Evolutionary conservation across 2,329 filamentous ascomycete species (phyloP).

Genomic region (Alternaria burnsii): DNA sequence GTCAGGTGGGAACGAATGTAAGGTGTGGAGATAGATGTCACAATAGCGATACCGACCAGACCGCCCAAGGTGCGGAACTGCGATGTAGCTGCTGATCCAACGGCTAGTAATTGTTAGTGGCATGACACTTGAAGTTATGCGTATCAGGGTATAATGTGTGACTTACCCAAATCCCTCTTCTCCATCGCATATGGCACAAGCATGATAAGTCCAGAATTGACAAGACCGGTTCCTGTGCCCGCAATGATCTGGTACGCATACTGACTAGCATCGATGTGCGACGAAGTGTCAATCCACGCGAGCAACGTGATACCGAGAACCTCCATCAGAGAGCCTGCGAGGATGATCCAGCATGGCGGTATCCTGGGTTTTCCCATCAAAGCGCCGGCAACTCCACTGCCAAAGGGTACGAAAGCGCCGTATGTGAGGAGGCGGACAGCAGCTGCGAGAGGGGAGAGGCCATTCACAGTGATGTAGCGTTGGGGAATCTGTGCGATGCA

Average conservation of each 20-base stretch:
- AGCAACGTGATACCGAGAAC: slow-evolving; percentile 18
- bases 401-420: slow-evolving; percentile 17
- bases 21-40: slow-evolving; percentile 15
- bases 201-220: slow-evolving; percentile 11
- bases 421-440: slow-evolving; percentile 24
- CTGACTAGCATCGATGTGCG: slow-evolving; percentile 7
- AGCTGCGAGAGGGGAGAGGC: slow-evolving; percentile 18
- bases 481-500: slow-evolving; percentile 28
- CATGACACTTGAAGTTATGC: no score
- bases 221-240: slow-evolving; percentile 20
- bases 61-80: slow-evolving; percentile 24
- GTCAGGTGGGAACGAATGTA: slow-evolving; percentile 13
- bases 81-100: slow-evolving; percentile 15
- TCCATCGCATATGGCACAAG: slow-evolving; percentile 21
- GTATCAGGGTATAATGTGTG: background rate
- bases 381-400: slow-evolving; percentile 12
- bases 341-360: slow-evolving; percentile 17
- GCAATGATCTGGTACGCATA: slow-evolving; percentile 26
- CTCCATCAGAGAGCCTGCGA: slow-evolving; percentile 11
- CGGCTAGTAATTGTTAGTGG: slow-evolving; percentile 6
- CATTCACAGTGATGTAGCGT: slow-evolving; percentile 23
- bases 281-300: background rate
- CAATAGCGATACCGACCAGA: slow-evolving; percentile 18
- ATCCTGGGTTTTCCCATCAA: slow-evolving; percentile 14
- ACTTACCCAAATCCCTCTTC: slow-evolving; percentile 23